Conservation (phyloP, 306 rosid genomes). For the Psophocarpus tetragonolobus region DNA sequence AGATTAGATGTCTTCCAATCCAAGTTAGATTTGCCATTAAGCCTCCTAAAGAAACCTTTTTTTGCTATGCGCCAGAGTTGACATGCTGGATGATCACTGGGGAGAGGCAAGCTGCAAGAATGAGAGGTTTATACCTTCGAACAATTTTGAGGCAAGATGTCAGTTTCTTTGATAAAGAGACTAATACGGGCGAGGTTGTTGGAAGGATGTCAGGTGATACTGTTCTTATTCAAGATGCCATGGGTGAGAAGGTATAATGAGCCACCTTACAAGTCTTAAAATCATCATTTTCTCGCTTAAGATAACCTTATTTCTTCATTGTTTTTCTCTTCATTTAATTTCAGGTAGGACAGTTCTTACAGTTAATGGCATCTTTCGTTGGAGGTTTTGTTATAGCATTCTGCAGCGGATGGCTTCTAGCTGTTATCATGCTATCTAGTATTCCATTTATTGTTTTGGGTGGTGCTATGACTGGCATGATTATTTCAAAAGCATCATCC, state of each 20-base stretch:
- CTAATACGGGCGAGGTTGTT: conserved; percentile 68
- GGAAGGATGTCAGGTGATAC: conserved; percentile 89
- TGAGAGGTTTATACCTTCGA: conserved; percentile 66
- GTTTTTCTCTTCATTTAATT: background rate
- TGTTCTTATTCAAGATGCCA: conserved; percentile 80
- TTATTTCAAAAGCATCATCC: conserved; percentile 45
- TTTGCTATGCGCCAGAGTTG: conserved; percentile 53
- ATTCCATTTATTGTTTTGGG: conserved; percentile 57
- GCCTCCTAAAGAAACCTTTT: background rate
- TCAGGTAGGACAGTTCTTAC: conserved; percentile 73
- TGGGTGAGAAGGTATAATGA: conserved; percentile 76
- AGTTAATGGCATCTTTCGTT: conserved; percentile 50
- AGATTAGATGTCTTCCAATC: background rate
- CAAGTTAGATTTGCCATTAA: background rate
- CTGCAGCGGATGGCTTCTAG: conserved; percentile 67
- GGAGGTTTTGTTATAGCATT: conserved; percentile 66
- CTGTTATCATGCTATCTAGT: conserved; percentile 61
- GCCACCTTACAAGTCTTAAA: background rate
- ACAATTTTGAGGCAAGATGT: conserved; percentile 79
- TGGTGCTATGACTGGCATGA: conserved; percentile 43
- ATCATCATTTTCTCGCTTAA: background rate
- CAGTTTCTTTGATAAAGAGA: conserved; percentile 66
- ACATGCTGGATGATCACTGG: conserved; percentile 84
- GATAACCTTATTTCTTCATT: background rate
- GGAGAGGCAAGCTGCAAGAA: conserved; percentile 78